A percentile compares a stretch with the other conserved stretches of the same genome.
phyloP scores from a whole-genome alignment of 169 alveolate genomes.

The Plasmodium vivax region DNA sequence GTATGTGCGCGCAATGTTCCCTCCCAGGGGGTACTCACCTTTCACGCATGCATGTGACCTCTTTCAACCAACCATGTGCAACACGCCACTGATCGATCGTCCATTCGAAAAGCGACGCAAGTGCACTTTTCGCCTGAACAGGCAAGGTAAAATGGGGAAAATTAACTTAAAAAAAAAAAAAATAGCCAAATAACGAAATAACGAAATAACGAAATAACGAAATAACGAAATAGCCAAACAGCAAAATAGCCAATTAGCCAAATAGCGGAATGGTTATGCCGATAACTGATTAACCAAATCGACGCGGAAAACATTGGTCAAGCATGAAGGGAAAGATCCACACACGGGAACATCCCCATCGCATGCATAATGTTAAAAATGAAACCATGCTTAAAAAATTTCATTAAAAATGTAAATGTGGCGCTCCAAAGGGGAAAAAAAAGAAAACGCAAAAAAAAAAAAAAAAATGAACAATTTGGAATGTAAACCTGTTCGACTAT shows the following conservation, averaged over 20 bases:
- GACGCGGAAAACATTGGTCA: not conserved
- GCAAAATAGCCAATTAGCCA: too few species aligned
- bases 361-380: not conserved
- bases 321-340: not conserved
- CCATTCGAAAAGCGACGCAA: not conserved
- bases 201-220: too few species aligned
- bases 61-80: not conserved
- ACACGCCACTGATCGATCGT: not conserved
- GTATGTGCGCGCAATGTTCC: not conserved
- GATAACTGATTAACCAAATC: not conserved
- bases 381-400: not conserved
- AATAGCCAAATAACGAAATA: not conserved
- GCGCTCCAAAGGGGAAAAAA: not conserved
- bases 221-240: too few species aligned
- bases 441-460: too few species aligned
- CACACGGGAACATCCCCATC: not conserved
- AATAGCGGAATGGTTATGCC: not conserved
- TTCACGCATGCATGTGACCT: not conserved
- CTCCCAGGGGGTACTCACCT: not conserved
- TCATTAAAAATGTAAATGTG: not conserved
- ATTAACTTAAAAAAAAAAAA: conserved; percentile 4
- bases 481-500: not conserved
- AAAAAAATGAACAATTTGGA: not conserved
- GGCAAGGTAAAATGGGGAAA: not conserved
- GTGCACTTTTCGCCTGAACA: not conserved